phyloP scores from a whole-genome alignment of 768 basidiomycete species.

The Kwoniella dendrophila region DNA sequence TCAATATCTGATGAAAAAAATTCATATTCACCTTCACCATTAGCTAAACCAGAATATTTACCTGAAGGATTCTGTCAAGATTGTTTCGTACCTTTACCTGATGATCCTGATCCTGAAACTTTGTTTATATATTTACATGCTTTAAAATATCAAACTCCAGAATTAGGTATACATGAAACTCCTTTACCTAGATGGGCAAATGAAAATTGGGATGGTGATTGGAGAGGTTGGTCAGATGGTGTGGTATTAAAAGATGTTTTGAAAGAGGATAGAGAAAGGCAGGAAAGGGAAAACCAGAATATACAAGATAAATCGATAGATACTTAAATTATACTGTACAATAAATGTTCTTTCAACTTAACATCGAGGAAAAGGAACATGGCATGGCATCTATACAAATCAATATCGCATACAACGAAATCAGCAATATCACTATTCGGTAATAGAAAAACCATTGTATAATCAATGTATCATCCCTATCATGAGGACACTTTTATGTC shows the following conservation, averaged over 20 bases:
- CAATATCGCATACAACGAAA: no score
- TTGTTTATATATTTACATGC: slow-evolving; percentile 97
- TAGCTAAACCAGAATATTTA: slow-evolving; percentile 40
- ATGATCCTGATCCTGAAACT: slow-evolving; percentile 88
- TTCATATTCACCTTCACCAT: slow-evolving; percentile 30
- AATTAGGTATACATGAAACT: slow-evolving; percentile 46
- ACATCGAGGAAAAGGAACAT: no score
- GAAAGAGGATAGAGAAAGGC: slow-evolving; percentile 8
- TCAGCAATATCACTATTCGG: no score
- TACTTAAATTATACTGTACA: no score
- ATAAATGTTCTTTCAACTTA: no score
- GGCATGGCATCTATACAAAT: no score
- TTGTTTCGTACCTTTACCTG: slow-evolving; percentile 88
- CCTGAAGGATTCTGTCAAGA: slow-evolving; percentile 71
- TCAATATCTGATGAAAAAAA: slow-evolving; percentile 26
- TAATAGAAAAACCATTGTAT: no score
- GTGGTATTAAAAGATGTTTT: slow-evolving; percentile 23
- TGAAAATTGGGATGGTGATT: slow-evolving; percentile 57
- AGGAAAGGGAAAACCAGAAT: background rate
- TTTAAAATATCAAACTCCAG: slow-evolving; percentile 61
- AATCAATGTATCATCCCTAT: no score
- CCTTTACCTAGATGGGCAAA: slow-evolving; percentile 75
- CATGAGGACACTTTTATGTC: no score
- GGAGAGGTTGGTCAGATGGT: slow-evolving; percentile 48
- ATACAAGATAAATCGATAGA: background rate